These are phyloP conservation scores for Colletotrichum abscissum DNA, from an alignment of 2,329 filamentous ascomycete genomes.

Conservation along the genomic window DNA sequence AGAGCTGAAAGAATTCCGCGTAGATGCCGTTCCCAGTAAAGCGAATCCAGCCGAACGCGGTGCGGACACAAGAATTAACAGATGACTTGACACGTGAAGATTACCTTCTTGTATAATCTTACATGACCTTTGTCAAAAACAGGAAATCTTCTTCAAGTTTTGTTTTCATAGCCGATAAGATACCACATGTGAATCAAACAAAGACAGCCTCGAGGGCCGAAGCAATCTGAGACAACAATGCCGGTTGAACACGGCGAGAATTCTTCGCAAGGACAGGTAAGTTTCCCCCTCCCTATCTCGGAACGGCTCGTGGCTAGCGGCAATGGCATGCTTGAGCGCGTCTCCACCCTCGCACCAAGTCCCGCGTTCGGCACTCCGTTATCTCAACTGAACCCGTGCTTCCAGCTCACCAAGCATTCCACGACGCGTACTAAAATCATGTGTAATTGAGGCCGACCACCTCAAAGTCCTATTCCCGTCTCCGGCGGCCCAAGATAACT, in stretches of 20 bases:
- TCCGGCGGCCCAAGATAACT: constrained; percentile 45
- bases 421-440: background rate
- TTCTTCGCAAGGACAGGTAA: background rate
- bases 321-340: too few relatives aligned
- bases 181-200: background rate
- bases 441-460: background rate
- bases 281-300: background rate
- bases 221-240: background rate
- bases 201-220: background rate
- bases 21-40: background rate
- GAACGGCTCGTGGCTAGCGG: background rate
- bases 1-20: background rate
- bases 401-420: background rate
- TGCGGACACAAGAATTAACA: background rate
- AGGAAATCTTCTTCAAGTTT: background rate
- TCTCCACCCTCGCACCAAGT: background rate
- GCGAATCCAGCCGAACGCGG: background rate
- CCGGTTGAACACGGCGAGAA: background rate
- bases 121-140: background rate
- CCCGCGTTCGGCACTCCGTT: background rate
- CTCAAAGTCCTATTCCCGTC: constrained; percentile 31
- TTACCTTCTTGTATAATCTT: too few relatives aligned
- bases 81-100: too few relatives aligned
- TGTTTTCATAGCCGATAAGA: background rate
- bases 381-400: background rate